A percentile compares a stretch with the other conserved stretches of the same genome.
Evolutionary conservation across 768 basidiomycete genomes (phyloP).

Genomic region (Boletus sp.): DNA sequence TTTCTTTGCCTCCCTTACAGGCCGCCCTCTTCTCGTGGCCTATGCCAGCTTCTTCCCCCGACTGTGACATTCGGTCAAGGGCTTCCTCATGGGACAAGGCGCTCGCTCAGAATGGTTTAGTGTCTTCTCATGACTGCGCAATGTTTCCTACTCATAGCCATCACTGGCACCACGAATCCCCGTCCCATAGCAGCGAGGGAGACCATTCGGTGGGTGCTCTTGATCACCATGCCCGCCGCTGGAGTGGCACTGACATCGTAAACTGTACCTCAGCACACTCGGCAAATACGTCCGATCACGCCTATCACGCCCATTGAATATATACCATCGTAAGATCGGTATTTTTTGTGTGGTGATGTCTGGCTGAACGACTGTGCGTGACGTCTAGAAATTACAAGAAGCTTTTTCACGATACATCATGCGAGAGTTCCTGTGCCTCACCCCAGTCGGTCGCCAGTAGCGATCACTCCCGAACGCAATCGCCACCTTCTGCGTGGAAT

Average conservation of each 20-base stretch:
- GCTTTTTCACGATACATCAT: slow-evolving; percentile 31
- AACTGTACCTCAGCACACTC: slow-evolving; percentile 21
- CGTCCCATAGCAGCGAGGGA: slow-evolving; percentile 26
- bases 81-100: slow-evolving; percentile 35
- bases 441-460: slow-evolving; percentile 37
- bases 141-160: slow-evolving; percentile 32
- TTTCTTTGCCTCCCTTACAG: slow-evolving; percentile 21
- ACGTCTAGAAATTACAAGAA: slow-evolving; percentile 30
- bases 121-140: slow-evolving; percentile 33
- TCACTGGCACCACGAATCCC: slow-evolving; percentile 24
- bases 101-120: slow-evolving; percentile 37
- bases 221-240: slow-evolving; percentile 1
- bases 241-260: slow-evolving; percentile 10
- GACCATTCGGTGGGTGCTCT: slow-evolving; percentile 25
- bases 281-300: slow-evolving; percentile 34
- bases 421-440: slow-evolving; percentile 29
- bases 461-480: slow-evolving; percentile 46
- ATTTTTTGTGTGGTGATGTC: slow-evolving; percentile 6
- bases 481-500: slow-evolving; percentile 43
- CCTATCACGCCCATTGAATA: slow-evolving; percentile 36
- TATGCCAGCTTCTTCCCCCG: slow-evolving; percentile 30
- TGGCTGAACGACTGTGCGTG: slow-evolving; percentile 10
- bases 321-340: slow-evolving; percentile 27
- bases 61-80: slow-evolving; percentile 29
- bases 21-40: slow-evolving; percentile 21